Percentiles rank a stretch among this genome's conserved stretches.
These are phyloP conservation scores for Flaveria brownii DNA, from an alignment of 129 eudicot species.

Conservation along the genomic window DNA sequence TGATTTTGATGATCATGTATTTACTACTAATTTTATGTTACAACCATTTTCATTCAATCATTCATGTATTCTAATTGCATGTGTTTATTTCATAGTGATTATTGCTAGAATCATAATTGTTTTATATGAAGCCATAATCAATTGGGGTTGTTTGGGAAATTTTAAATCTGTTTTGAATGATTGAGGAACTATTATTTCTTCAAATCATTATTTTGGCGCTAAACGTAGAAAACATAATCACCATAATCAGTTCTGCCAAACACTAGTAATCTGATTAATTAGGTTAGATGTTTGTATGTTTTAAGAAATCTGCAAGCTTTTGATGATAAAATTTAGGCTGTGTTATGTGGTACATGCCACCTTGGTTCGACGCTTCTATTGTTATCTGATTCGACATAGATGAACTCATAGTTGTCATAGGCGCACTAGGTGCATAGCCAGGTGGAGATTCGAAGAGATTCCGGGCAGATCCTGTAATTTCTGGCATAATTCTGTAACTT, in stretches of 20 bases:
- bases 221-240: background rate
- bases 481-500: too few relatives aligned
- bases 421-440: too few relatives aligned
- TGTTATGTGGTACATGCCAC: background rate
- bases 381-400: background rate
- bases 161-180: background rate
- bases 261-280: background rate
- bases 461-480: too few relatives aligned
- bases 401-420: background rate
- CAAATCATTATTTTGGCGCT: slow-evolving; percentile 21
- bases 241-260: background rate
- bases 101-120: background rate
- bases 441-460: too few relatives aligned
- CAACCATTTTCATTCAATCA: background rate
- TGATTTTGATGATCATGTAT: too few relatives aligned
- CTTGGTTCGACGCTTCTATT: background rate
- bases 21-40: slow-evolving; percentile 1
- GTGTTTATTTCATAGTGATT: background rate
- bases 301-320: slow-evolving; percentile 10
- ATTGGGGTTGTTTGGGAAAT: background rate
- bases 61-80: background rate
- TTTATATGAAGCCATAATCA: background rate
- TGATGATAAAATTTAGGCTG: background rate
- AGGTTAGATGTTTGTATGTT: background rate
- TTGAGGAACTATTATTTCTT: background rate